A percentile compares a stretch with the other conserved stretches of the same genome.
These are phyloP conservation scores for Amborella trichopoda DNA, from an alignment of 164 flowering plant genomes.

Conservation along the genomic window DNA sequence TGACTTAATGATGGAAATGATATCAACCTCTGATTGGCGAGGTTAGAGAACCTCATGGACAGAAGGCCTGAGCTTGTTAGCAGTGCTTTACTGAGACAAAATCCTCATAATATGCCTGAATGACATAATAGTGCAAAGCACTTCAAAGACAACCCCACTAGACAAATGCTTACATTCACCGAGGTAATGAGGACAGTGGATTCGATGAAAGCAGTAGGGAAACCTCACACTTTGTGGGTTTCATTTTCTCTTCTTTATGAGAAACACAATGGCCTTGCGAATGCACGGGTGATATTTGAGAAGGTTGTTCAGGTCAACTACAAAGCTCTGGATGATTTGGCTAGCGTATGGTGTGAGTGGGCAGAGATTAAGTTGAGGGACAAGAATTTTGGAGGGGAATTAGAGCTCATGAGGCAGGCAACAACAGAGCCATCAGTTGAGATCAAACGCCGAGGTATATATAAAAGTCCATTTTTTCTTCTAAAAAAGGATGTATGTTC, in stretches of 20 bases:
- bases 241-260: constrained; percentile 88
- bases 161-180: constrained; percentile 74
- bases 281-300: constrained; percentile 90
- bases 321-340: constrained; percentile 80
- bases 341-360: constrained; percentile 95
- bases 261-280: constrained; percentile 52
- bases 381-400: constrained; percentile 69
- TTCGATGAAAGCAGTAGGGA: constrained; percentile 94
- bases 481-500: no score
- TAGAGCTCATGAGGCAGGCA: constrained; percentile 79
- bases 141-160: constrained; percentile 76
- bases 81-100: constrained; percentile 86
- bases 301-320: constrained; percentile 92
- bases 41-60: constrained; percentile 66
- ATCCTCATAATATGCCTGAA: constrained; percentile 95
- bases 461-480: no score
- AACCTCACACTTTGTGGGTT: constrained; percentile 95
- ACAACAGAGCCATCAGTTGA: constrained; percentile 94
- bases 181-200: constrained; percentile 94
- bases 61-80: constrained; percentile 88
- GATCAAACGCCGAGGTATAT: constrained; percentile 94
- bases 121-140: constrained; percentile 92
- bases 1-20: constrained; percentile 75
- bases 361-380: constrained; percentile 88
- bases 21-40: constrained; percentile 67